These are phyloP conservation scores for Penicillium daleae DNA, from an alignment of 495 filamentous ascomycete species.

Conservation along the genomic window DNA sequence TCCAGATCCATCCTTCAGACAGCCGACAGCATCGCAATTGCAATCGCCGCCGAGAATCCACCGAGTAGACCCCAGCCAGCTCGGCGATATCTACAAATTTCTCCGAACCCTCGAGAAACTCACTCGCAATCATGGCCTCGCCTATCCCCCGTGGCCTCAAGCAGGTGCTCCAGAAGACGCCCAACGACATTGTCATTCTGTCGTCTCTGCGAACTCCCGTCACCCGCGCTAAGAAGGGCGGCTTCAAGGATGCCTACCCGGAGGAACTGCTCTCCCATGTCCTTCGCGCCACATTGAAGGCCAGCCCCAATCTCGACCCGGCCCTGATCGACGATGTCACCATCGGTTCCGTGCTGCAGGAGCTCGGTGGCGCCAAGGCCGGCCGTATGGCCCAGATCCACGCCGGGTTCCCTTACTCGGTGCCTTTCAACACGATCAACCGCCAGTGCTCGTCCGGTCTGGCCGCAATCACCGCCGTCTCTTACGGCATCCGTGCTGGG, in stretches of 20 bases:
- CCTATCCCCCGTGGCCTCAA: conserved; percentile 67
- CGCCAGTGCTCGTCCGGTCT: conserved; percentile 81
- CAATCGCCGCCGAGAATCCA: conserved; percentile 5
- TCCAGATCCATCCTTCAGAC: neutral
- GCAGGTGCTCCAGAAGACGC: conserved; percentile 78
- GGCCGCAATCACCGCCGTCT: conserved; percentile 70
- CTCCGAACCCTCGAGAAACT: neutral
- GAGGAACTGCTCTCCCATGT: conserved; percentile 84
- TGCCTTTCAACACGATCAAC: conserved; percentile 83
- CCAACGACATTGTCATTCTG: conserved; percentile 84
- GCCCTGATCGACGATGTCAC: conserved; percentile 75
- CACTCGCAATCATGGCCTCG: conserved; percentile 48
- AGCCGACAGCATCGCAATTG: conserved; percentile 1
- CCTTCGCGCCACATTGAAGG: conserved; percentile 78
- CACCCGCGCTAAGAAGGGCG: conserved; percentile 78
- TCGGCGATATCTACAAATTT: conserved; percentile 3
- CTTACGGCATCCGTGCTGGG: conserved; percentile 70
- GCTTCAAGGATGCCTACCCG: conserved; percentile 85
- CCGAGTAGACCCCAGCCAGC: conserved; percentile 5
- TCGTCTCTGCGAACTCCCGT: conserved; percentile 86
- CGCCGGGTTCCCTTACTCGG: conserved; percentile 72
- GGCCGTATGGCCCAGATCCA: conserved; percentile 89
- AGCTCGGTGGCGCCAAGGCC: conserved; percentile 89
- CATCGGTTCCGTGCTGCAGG: conserved; percentile 85
- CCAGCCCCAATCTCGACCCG: conserved; percentile 75